Conservation (phyloP, 352 stramenopile species). For the Achlya hypogyna region DNA sequence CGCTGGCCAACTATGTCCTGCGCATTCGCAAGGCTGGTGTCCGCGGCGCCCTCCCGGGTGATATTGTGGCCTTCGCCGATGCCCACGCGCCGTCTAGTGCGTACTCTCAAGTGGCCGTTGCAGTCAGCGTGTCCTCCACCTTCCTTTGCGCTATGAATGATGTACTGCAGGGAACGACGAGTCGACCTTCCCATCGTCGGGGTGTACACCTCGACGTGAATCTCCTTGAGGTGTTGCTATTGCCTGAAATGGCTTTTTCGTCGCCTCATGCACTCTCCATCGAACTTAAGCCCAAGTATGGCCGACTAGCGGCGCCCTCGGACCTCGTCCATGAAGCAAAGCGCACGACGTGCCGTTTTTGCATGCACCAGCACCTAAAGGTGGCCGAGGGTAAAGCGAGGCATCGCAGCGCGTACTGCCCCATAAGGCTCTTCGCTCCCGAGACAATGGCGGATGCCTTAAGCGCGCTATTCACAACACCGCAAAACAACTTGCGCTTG, state of each 20-base stretch:
- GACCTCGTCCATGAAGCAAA: constrained; percentile 40
- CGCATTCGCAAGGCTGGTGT: constrained; percentile 81
- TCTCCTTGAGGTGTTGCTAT: constrained; percentile 62
- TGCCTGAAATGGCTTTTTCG: constrained; percentile 67
- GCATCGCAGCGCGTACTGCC: constrained; percentile 76
- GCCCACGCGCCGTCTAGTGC: not conserved
- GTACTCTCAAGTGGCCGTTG: constrained; percentile 63
- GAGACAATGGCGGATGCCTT: constrained; percentile 57
- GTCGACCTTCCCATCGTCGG: constrained; percentile 42
- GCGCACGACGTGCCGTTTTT: constrained; percentile 65
- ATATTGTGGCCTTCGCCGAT: constrained; percentile 14
- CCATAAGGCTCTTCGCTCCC: constrained; percentile 70
- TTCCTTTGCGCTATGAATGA: constrained; percentile 62
- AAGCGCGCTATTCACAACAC: constrained; percentile 55
- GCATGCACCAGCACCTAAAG: constrained; percentile 87
- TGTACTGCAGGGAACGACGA: constrained; percentile 39
- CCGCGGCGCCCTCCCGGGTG: not conserved
- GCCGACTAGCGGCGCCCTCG: constrained; percentile 52
- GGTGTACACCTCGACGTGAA: constrained; percentile 69
- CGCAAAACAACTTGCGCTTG: constrained; percentile 87
- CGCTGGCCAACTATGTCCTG: constrained; percentile 64
- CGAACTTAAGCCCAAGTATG: constrained; percentile 83
- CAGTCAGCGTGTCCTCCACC: constrained; percentile 44
- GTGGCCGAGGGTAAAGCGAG: constrained; percentile 57
- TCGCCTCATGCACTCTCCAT: constrained; percentile 63